Conservation (phyloP, 2,329 filamentous ascomycete species). For the Neoarthrinium moseri region DNA sequence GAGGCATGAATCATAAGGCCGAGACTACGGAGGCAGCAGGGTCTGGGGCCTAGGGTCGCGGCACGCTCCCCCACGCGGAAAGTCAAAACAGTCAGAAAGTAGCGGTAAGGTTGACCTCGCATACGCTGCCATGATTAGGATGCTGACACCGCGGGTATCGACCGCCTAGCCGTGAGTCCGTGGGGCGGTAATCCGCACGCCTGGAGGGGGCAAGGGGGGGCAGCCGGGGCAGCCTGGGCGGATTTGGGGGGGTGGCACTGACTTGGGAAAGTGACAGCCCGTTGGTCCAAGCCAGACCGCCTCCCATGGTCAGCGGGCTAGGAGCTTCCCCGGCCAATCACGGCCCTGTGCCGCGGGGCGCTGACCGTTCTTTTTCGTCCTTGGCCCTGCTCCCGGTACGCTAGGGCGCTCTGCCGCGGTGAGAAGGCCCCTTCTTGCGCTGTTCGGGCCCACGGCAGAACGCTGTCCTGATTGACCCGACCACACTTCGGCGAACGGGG, state of each 20-base stretch:
- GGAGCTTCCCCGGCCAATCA: conserved; percentile 1
- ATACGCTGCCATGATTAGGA: not conserved
- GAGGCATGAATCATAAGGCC: conserved; percentile 8
- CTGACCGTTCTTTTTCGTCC: not conserved
- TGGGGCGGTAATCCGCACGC: not conserved
- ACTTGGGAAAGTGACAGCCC: conserved; percentile 2
- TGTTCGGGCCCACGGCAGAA: too few species aligned
- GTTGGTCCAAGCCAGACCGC: conserved; percentile 3
- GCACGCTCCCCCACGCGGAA: conserved; percentile 4
- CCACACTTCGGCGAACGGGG: too few species aligned
- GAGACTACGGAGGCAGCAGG: conserved; percentile 4
- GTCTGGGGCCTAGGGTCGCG: not conserved
- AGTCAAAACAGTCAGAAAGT: conserved; percentile 2
- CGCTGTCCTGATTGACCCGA: too few species aligned
- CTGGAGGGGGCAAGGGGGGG: not conserved
- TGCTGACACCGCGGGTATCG: conserved; percentile 9
- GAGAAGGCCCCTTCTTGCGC: conserved; percentile 2
- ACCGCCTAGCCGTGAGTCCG: conserved; percentile 5
- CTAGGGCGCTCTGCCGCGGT: conserved; percentile 3
- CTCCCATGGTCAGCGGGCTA: not conserved
- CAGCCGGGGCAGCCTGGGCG: not conserved
- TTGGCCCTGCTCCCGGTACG: not conserved
- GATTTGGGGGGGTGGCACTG: conserved; percentile 3
- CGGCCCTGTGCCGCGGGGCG: not conserved
- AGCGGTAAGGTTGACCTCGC: conserved; percentile 8